These are phyloP conservation scores for Mycena maculata DNA, from an alignment of 768 basidiomycete species.

Conservation along the genomic window DNA sequence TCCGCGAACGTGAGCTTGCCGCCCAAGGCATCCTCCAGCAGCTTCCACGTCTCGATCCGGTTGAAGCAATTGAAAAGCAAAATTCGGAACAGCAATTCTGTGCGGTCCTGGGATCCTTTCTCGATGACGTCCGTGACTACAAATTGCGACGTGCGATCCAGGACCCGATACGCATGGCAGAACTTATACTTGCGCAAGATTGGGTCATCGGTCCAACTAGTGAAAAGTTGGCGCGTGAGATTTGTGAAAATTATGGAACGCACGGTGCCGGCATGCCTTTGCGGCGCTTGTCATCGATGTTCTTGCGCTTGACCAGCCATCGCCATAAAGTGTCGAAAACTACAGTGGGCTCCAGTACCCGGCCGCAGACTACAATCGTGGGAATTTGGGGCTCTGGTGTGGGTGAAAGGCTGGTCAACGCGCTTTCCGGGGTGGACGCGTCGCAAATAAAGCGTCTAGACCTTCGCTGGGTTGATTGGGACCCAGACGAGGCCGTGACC, in stretches of 20 bases:
- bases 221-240: conserved; percentile 17
- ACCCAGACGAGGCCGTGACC: not conserved
- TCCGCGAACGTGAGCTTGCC: conserved; percentile 66
- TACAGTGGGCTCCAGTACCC: conserved; percentile 56
- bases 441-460: conserved; percentile 7
- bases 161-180: conserved; percentile 81
- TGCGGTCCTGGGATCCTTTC: conserved; percentile 68
- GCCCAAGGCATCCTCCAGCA: conserved; percentile 62
- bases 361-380: conserved; percentile 36
- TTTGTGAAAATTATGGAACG: conserved; percentile 40
- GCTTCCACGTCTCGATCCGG: conserved; percentile 78
- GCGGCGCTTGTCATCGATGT: conserved; percentile 67
- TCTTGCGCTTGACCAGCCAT: conserved; percentile 67
- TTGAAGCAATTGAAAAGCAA: conserved; percentile 79
- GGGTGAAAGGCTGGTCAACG: conserved; percentile 7
- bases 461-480: not conserved
- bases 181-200: conserved; percentile 70
- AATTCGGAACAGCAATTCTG: conserved; percentile 79
- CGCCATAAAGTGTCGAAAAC: conserved; percentile 73
- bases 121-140: no score
- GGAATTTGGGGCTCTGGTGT: not conserved
- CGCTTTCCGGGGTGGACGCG: conserved; percentile 6
- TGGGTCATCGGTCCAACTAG: conserved; percentile 79
- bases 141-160: conserved; percentile 78
- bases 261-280: conserved; percentile 63